Conservation (phyloP, 441 rosid species). For the Melastoma candidum region DNA sequence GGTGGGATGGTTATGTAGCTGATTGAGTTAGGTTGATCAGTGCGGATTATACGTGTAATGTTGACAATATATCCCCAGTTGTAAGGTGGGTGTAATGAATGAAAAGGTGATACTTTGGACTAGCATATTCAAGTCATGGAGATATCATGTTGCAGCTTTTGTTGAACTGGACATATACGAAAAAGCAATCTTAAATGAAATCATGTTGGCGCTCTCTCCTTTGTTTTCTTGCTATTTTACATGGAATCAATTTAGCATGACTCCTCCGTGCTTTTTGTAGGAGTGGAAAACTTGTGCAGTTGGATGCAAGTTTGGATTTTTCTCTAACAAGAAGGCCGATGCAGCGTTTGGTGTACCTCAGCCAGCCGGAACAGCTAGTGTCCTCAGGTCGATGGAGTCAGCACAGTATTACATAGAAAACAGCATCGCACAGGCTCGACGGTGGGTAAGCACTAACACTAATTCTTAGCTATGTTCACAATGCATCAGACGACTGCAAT, state of each 20-base stretch:
- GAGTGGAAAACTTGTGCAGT: slow-evolving; percentile 56
- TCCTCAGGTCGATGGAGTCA: slow-evolving; percentile 88
- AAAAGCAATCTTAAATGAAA: too few species aligned
- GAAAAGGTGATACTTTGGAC: too few species aligned
- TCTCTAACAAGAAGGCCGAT: slow-evolving; percentile 37
- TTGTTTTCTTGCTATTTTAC: neutral
- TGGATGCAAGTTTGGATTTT: slow-evolving; percentile 44
- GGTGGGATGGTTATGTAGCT: too few species aligned
- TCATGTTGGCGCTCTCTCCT: too few species aligned
- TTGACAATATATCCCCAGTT: too few species aligned
- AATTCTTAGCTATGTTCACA: slow-evolving; percentile 13
- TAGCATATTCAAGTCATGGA: neutral
- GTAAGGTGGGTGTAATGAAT: too few species aligned
- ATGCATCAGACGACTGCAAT: too few species aligned
- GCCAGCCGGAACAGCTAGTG: slow-evolving; percentile 29
- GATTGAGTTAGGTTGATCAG: too few species aligned
- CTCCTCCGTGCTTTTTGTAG: slow-evolving; percentile 22
- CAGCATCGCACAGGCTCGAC: slow-evolving; percentile 63
- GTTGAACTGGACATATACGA: too few species aligned
- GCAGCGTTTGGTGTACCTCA: slow-evolving; percentile 47
- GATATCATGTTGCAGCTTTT: too few species aligned
- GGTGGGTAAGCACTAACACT: slow-evolving; percentile 85
- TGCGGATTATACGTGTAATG: too few species aligned
- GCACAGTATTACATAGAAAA: slow-evolving; percentile 57
- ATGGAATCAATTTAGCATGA: slow-evolving; percentile 1